Conservation (phyloP, 164 flowering plant species). For the Aristolochia fimbriata region DNA sequence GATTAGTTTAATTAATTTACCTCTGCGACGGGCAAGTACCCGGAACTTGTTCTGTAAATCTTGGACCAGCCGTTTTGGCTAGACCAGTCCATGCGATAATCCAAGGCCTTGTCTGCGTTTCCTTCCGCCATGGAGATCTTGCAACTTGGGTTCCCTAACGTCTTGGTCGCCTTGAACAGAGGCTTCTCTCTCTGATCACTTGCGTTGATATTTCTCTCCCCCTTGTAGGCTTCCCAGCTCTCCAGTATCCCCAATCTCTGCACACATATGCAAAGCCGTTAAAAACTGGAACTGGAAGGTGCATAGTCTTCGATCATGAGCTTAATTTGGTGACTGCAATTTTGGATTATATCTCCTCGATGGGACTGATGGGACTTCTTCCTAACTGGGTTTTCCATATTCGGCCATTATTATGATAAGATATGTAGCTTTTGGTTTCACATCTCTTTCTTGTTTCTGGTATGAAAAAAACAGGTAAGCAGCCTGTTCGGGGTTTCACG, state of each 20-base stretch:
- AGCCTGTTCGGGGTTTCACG: too few relatives aligned
- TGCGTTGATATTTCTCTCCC: constrained; percentile 2
- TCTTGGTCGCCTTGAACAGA: constrained; percentile 9
- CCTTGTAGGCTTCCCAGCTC: constrained; percentile 18
- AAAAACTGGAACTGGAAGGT: too few relatives aligned
- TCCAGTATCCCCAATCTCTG: constrained; percentile 11
- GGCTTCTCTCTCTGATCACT: constrained; percentile 7
- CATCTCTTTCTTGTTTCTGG: too few relatives aligned
- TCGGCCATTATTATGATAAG: too few relatives aligned
- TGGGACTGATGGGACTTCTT: too few relatives aligned
- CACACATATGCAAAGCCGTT: too few relatives aligned
- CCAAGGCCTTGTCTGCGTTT: constrained; percentile 1
- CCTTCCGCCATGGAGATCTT: constrained; percentile 7
- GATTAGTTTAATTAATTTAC: constrained; percentile 2
- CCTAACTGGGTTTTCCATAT: too few relatives aligned
- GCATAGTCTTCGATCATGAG: background rate
- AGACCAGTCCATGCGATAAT: constrained; percentile 12
- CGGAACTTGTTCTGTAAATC: constrained; percentile 7
- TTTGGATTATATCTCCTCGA: too few relatives aligned
- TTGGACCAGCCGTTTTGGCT: constrained; percentile 8
- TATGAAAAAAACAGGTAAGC: too few relatives aligned
- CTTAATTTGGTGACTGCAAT: too few relatives aligned
- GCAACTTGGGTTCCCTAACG: constrained; percentile 12
- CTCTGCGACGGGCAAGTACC: constrained; percentile 13
- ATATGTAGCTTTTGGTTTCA: too few relatives aligned